Percentiles rank a stretch among this genome's conserved stretches.
These are phyloP conservation scores for Gymnopilus junonius DNA, from an alignment of 768 basidiomycete genomes.

Conservation along the genomic window DNA sequence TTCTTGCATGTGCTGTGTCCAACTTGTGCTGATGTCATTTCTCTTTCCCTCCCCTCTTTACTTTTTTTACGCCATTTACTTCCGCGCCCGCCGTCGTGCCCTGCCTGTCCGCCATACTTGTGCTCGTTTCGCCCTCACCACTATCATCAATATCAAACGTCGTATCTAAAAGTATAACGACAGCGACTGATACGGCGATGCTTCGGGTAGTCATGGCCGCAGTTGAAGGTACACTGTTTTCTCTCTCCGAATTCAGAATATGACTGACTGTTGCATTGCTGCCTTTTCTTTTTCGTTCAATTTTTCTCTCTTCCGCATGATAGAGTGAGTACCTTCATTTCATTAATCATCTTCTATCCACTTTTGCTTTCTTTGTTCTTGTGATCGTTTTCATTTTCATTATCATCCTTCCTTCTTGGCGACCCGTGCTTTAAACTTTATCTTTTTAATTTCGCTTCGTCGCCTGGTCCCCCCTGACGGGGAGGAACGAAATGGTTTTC, in stretches of 20 bases:
- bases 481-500: too few relatives aligned
- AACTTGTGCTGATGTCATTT: constrained; percentile 9
- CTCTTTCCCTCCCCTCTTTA: background rate
- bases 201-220: constrained; percentile 94
- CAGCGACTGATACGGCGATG: constrained; percentile 88
- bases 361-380: background rate
- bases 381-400: background rate
- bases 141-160: background rate
- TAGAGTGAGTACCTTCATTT: too few relatives aligned
- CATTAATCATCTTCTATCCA: constrained; percentile 18
- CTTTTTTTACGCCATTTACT: background rate
- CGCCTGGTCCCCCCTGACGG: too few relatives aligned
- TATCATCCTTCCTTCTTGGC: background rate
- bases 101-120: background rate
- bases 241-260: background rate
- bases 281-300: constrained; percentile 24
- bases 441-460: constrained; percentile 16
- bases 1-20: background rate
- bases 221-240: constrained; percentile 75
- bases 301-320: constrained; percentile 8
- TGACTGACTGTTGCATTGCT: background rate
- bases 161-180: constrained; percentile 67
- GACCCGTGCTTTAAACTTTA: constrained; percentile 24
- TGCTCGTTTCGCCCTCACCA: background rate
- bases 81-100: background rate